Percentiles rank a stretch among this genome's conserved stretches.
phyloP scores from a whole-genome alignment of 2,329 filamentous ascomycete genomes.

The Colletotrichum sp. region DNA sequence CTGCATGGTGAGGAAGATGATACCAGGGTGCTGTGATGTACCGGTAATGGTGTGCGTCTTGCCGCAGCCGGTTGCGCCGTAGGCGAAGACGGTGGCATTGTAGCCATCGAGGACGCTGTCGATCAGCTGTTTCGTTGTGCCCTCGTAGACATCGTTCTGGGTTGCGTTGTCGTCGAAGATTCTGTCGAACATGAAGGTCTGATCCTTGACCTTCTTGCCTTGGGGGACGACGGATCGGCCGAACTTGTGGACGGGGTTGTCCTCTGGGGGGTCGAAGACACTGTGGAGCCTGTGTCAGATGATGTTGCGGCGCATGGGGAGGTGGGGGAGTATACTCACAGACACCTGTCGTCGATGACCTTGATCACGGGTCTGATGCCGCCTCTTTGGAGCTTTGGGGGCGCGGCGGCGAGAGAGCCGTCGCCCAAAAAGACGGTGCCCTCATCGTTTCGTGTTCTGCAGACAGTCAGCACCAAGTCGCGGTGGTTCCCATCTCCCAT shows the following conservation, averaged over 20 bases:
- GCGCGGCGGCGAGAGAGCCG: slow-evolving; percentile 87
- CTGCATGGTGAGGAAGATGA: slow-evolving; percentile 99
- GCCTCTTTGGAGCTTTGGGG: slow-evolving; percentile 84
- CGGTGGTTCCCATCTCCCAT: neutral
- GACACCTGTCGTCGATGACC: slow-evolving; percentile 92
- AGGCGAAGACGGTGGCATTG: slow-evolving; percentile 98
- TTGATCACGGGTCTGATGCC: slow-evolving; percentile 93
- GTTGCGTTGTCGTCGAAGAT: slow-evolving; percentile 96
- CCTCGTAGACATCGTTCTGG: slow-evolving; percentile 93
- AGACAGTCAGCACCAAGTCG: neutral
- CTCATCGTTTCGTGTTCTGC: slow-evolving; percentile 69
- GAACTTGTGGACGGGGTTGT: slow-evolving; percentile 89
- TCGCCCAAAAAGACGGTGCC: slow-evolving; percentile 93
- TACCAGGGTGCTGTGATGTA: slow-evolving; percentile 89
- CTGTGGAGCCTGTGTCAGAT: slow-evolving; percentile 50
- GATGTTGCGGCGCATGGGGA: neutral
- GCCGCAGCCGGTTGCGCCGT: slow-evolving; percentile 96
- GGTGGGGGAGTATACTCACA: slow-evolving; percentile 66
- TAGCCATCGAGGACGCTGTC: slow-evolving; percentile 97
- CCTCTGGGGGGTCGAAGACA: slow-evolving; percentile 96
- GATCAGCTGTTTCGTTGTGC: slow-evolving; percentile 86
- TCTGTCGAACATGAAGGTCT: slow-evolving; percentile 95
- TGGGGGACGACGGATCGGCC: slow-evolving; percentile 79
- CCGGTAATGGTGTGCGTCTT: slow-evolving; percentile 98
- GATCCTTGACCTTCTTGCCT: slow-evolving; percentile 94